Evolutionary conservation across 1,284 basidiomycete genomes (phyloP), one percentile per base, ranked within the genome.

Genomic region (Rhodotorula sp.): DNA sequence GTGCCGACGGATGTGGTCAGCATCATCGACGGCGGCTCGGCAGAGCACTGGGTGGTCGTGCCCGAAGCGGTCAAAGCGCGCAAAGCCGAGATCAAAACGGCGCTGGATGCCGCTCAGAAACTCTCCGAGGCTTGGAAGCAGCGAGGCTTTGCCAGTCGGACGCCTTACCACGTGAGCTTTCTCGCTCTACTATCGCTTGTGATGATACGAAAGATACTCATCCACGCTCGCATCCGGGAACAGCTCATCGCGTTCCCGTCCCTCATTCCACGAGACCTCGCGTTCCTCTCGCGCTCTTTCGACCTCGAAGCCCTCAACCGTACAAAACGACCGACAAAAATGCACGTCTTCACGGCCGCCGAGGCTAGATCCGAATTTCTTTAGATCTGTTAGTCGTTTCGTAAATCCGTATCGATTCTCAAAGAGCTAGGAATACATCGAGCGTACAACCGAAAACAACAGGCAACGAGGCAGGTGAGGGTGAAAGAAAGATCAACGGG

Each of bases 191-290:
- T 39, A n/a, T 56, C 14, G n/a, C n/a, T n/a, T n/a, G n/a, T n/a
- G n/a, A n/a, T n/a, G n/a, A n/a, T n/a, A n/a, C n/a, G n/a, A n/a
- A n/a, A 49, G 20, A 51, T 51, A 51, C 49, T 43, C 8, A 43
- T 43, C 8, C 39, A 4, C 39, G 39, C 10, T 43, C 12, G 39
- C 10, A 12, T 43, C 12, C 39, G 8, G 39, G 10, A 43, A 43
- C 69, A 74, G 73, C 59, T 74, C 29, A 59, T 75, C 58, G 29
- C 60, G 20, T 65, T 70, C 47, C 73, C 73, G 1, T 60, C 70
- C 3, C 49, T 63, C 2, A 34, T 72, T 15, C 73, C 73, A 0
- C 62, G 65, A 3, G 73, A 75, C 54, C 48, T 75, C 15, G 65
- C 70, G 6, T 64, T 63, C 58, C 59, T 72, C 21, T 58, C 65